Evolutionary conservation across 805 yeast species (phyloP).

Genomic region (Kodamaea leandrae): DNA sequence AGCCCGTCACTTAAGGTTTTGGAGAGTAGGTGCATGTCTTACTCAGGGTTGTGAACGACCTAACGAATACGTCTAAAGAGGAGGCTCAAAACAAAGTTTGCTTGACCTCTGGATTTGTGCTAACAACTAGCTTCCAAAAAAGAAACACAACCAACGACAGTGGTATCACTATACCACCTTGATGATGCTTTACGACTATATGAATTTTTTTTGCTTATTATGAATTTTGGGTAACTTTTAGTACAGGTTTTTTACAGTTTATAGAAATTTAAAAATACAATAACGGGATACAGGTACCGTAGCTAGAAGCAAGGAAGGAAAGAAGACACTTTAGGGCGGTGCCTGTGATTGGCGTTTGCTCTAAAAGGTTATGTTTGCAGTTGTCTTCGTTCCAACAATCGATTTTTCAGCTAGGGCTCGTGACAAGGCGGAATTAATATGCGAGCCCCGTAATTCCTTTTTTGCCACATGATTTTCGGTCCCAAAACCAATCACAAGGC

Average conservation of each 20-base stretch:
- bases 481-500: not conserved
- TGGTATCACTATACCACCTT: not conserved
- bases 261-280: not conserved
- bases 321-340: not conserved
- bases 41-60: not conserved
- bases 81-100: not conserved
- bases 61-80: no score
- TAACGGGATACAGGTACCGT: not conserved
- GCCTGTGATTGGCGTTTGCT: not conserved
- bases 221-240: slow-evolving; percentile 2
- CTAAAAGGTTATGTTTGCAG: not conserved
- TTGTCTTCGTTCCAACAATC: not conserved
- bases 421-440: not conserved
- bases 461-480: not conserved
- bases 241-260: not conserved
- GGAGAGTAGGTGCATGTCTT: slow-evolving; percentile 29
- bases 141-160: not conserved
- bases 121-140: not conserved
- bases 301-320: not conserved
- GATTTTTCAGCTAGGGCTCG: not conserved
- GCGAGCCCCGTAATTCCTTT: not conserved
- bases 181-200: slow-evolving; percentile 4
- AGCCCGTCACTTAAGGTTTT: slow-evolving; percentile 35
- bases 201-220: slow-evolving; percentile 4
- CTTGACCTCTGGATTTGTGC: not conserved